phyloP scores from a whole-genome alignment of 371 early-diverging fungal genomes.

The Apophysomyces ossiformis region DNA sequence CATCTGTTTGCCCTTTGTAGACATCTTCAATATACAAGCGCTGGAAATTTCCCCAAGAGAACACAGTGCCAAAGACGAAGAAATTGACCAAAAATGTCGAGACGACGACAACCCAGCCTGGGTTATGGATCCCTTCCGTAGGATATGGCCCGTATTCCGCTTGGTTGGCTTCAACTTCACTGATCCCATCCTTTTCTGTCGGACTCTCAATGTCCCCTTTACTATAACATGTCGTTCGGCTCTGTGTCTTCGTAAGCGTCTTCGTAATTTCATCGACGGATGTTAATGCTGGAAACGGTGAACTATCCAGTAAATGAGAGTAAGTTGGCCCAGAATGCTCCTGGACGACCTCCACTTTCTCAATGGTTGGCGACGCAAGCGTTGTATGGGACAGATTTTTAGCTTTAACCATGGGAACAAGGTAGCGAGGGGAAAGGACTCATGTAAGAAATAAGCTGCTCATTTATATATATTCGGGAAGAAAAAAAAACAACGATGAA shows the following conservation, averaged over 20 bases:
- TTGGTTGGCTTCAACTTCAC: constrained; percentile 3
- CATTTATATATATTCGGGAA: neutral
- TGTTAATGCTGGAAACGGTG: constrained; percentile 42
- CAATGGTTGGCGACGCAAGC: neutral
- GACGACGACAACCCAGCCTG: constrained; percentile 23
- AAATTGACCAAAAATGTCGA: constrained; percentile 27
- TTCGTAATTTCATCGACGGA: constrained; percentile 39
- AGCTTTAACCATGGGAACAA: neutral
- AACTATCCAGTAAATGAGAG: constrained; percentile 35
- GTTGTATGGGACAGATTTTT: constrained; percentile 1
- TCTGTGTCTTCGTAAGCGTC: constrained; percentile 26
- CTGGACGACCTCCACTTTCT: neutral
- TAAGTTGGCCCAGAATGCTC: constrained; percentile 13
- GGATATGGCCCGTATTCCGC: constrained; percentile 17
- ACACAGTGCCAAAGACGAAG: constrained; percentile 22
- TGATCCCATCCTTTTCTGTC: neutral
- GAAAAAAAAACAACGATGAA: neutral
- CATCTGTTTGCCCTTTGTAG: constrained; percentile 19
- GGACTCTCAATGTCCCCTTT: neutral
- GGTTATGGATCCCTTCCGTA: constrained; percentile 40
- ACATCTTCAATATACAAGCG: constrained; percentile 26
- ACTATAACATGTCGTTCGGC: neutral
- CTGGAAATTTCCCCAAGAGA: constrained; percentile 31
- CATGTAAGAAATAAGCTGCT: neutral
- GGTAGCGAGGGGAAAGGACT: neutral